A percentile compares a stretch with the other conserved stretches of the same genome.
These are phyloP conservation scores for Ampelomyces quisqualis DNA, from an alignment of 2,329 filamentous ascomycete species.

Conservation along the genomic window DNA sequence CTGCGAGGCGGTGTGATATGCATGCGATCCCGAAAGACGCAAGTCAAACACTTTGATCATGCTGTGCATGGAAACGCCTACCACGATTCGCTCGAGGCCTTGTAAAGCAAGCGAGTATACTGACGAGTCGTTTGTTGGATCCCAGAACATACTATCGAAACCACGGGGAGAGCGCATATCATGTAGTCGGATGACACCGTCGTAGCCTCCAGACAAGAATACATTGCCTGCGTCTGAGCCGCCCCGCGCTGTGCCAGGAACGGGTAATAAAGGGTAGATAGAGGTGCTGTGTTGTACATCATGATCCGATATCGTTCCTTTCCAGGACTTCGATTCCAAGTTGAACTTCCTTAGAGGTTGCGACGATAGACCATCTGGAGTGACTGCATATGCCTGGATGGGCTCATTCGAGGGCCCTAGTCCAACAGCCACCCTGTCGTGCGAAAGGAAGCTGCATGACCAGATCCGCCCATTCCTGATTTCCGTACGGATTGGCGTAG, in stretches of 20 bases:
- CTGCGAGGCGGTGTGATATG: conserved; percentile 42
- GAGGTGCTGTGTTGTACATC: conserved; percentile 27
- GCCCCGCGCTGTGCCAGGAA: conserved; percentile 36
- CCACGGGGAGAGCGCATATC: conserved; percentile 57
- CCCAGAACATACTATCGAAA: conserved; percentile 54
- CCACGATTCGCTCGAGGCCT: conserved; percentile 58
- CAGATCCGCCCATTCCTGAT: conserved; percentile 39
- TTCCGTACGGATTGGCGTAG: conserved; percentile 15
- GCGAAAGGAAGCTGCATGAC: conserved; percentile 57
- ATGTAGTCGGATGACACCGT: conserved; percentile 59
- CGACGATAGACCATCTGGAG: conserved; percentile 46
- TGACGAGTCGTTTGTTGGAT: conserved; percentile 59
- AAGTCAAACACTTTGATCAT: conserved; percentile 65
- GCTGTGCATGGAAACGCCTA: conserved; percentile 58
- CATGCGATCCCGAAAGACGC: conserved; percentile 50
- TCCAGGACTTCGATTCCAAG: conserved; percentile 24
- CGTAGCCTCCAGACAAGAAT: conserved; percentile 62
- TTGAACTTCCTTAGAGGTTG: conserved; percentile 45
- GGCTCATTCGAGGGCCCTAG: conserved; percentile 47
- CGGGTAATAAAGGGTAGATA: conserved; percentile 50
- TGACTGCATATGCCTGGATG: conserved; percentile 54
- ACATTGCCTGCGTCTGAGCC: conserved; percentile 48
- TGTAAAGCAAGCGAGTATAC: conserved; percentile 61
- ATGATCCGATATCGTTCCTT: conserved; percentile 28
- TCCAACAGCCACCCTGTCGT: conserved; percentile 55